Conservation (phyloP, 495 filamentous ascomycete species). For the Penicillium goetzii region DNA sequence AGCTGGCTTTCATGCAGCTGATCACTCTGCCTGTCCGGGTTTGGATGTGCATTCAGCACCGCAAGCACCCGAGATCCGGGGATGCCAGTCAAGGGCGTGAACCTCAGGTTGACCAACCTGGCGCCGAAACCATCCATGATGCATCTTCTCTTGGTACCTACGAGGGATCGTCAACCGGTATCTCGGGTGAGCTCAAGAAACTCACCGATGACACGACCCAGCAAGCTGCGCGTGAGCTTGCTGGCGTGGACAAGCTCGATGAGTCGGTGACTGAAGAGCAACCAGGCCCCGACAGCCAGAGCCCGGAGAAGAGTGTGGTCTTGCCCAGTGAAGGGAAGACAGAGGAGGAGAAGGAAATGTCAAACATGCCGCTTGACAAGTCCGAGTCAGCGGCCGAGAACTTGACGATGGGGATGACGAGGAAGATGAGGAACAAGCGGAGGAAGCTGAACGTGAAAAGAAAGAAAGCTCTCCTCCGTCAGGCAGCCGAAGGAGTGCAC, state of each 20-base stretch:
- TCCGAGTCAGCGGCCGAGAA: neutral
- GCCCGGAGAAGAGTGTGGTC: neutral
- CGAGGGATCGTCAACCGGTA: neutral
- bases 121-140: neutral
- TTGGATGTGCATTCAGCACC: conserved; percentile 13
- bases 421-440: neutral
- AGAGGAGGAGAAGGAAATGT: neutral
- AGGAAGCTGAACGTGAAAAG: neutral
- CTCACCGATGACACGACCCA: neutral
- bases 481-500: neutral
- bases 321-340: conserved; percentile 2
- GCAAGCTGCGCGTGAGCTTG: neutral
- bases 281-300: neutral
- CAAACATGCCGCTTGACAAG: neutral
- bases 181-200: neutral
- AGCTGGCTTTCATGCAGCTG: conserved; percentile 11
- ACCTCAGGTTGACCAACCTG: neutral
- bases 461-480: neutral
- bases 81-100: neutral
- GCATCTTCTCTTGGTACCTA: neutral
- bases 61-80: neutral
- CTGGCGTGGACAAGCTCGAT: neutral
- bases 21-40: conserved; percentile 19
- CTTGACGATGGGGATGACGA: neutral
- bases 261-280: neutral